Percentiles rank a stretch among this genome's conserved stretches.
These are phyloP conservation scores for Letharia columbiana DNA, from an alignment of 495 filamentous ascomycete genomes.

Conservation along the genomic window DNA sequence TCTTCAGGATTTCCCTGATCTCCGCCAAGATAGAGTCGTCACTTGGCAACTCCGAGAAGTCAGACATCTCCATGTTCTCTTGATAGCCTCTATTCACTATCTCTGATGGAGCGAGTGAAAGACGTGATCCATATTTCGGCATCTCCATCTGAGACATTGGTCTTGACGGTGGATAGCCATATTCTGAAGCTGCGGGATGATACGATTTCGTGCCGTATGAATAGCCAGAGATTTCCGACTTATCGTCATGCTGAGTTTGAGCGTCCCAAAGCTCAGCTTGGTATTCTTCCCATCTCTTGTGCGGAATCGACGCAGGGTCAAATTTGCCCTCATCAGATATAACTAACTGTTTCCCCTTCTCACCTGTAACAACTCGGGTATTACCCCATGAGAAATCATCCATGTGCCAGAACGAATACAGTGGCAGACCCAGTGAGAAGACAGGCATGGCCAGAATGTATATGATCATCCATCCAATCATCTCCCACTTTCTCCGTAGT, in stretches of 20 bases:
- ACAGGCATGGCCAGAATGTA: constrained; percentile 89
- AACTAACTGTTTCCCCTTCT: constrained; percentile 84
- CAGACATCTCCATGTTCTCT: constrained; percentile 57
- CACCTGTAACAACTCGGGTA: constrained; percentile 93
- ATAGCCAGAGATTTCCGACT: constrained; percentile 80
- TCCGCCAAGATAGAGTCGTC: constrained; percentile 89
- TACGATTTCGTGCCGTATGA: constrained; percentile 84
- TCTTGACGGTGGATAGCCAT: constrained; percentile 48
- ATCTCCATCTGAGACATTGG: constrained; percentile 71
- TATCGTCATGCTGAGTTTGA: constrained; percentile 74
- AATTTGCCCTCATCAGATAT: constrained; percentile 98
- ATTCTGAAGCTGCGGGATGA: constrained; percentile 55
- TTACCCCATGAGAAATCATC: constrained; percentile 99
- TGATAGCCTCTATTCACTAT: constrained; percentile 52
- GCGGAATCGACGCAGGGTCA: constrained; percentile 82
- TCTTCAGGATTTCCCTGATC: constrained; percentile 85
- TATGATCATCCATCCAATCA: constrained; percentile 98
- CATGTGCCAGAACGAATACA: constrained; percentile 99
- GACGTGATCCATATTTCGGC: constrained; percentile 48
- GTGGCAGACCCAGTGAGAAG: constrained; percentile 80
- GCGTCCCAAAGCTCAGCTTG: constrained; percentile 95
- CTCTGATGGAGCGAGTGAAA: constrained; percentile 76
- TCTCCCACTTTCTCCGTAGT: constrained; percentile 91
- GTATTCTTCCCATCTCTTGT: constrained; percentile 99
- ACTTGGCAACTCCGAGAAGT: constrained; percentile 60